Conservation (phyloP, 345 rosid species). For the Hibiscus trionum region DNA sequence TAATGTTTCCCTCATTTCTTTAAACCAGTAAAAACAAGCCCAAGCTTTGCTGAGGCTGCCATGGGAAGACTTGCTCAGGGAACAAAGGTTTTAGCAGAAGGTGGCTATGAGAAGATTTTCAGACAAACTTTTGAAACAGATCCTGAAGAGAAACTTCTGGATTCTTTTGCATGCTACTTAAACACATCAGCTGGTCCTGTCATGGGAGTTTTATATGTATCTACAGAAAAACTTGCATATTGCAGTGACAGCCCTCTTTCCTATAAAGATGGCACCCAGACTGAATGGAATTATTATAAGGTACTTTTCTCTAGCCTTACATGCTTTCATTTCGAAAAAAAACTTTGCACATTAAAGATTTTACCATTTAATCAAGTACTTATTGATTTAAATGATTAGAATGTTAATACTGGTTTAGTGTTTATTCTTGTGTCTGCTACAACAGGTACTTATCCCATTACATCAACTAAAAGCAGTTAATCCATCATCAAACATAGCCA, state of each 20-base stretch:
- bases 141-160: slow-evolving; percentile 54
- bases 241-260: slow-evolving; percentile 72
- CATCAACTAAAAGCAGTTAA: slow-evolving; percentile 50
- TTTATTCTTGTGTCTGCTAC: slow-evolving; percentile 9
- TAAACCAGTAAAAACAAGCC: slow-evolving; percentile 60
- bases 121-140: slow-evolving; percentile 67
- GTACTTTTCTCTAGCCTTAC: slow-evolving; percentile 21
- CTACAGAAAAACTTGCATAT: slow-evolving; percentile 62
- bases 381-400: too few relatives aligned
- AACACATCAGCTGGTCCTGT: slow-evolving; percentile 88
- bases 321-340: slow-evolving; percentile 9
- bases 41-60: slow-evolving; percentile 78
- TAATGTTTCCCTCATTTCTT: slow-evolving; percentile 8
- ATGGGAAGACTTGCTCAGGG: slow-evolving; percentile 83
- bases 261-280: slow-evolving; percentile 46
- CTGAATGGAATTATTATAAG: slow-evolving; percentile 80
- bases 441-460: slow-evolving; percentile 57
- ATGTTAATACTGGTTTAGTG: too few relatives aligned
- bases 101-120: slow-evolving; percentile 73
- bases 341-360: background rate
- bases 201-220: slow-evolving; percentile 65
- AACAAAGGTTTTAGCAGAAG: slow-evolving; percentile 72
- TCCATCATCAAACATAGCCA: slow-evolving; percentile 45
- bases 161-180: slow-evolving; percentile 66
- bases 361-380: too few relatives aligned